Evolutionary conservation across 768 basidiomycete genomes (phyloP).

Genomic region (Obba rivulosa): DNA sequence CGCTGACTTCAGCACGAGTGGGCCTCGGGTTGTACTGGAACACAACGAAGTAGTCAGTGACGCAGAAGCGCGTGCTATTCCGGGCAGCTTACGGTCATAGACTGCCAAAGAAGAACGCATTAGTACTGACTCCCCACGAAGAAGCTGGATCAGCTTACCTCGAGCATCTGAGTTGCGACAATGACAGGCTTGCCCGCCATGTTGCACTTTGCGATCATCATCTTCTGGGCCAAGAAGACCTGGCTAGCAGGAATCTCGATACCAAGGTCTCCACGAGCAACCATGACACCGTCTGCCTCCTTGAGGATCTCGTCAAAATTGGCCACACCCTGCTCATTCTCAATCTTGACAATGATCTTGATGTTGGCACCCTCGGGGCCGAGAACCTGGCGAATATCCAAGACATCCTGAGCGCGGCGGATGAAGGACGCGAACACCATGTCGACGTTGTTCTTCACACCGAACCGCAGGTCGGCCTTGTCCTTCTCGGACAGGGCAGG

Average conservation of each 20-base stretch:
- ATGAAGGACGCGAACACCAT: constrained; percentile 99
- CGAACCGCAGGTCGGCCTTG: constrained; percentile 90
- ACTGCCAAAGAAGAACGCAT: constrained; percentile 39
- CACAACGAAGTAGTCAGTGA: neutral
- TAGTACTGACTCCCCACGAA: neutral
- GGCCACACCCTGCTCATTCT: constrained; percentile 97
- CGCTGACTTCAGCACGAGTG: constrained; percentile 97
- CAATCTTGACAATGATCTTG: constrained; percentile 99
- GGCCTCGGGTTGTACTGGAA: constrained; percentile 94
- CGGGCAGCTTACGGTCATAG: constrained; percentile 75
- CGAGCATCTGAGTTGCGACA: constrained; percentile 99
- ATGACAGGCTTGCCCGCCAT: constrained; percentile 97
- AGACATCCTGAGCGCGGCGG: constrained; percentile 90
- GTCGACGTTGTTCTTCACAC: constrained; percentile 96
- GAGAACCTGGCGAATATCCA: constrained; percentile 87
- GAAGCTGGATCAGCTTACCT: constrained; percentile 43
- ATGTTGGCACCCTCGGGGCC: constrained; percentile 93
- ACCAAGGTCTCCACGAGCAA: constrained; percentile 97
- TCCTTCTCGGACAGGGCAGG: constrained; percentile 98
- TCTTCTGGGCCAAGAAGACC: constrained; percentile 99
- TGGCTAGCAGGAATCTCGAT: constrained; percentile 99
- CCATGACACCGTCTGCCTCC: constrained; percentile 98
- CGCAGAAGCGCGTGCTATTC: neutral
- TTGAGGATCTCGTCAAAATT: constrained; percentile 99
- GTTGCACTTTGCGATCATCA: constrained; percentile 99